These are phyloP conservation scores for Aotearoamyces nothofagi DNA, from an alignment of 2,329 filamentous ascomycete species.

Conservation along the genomic window DNA sequence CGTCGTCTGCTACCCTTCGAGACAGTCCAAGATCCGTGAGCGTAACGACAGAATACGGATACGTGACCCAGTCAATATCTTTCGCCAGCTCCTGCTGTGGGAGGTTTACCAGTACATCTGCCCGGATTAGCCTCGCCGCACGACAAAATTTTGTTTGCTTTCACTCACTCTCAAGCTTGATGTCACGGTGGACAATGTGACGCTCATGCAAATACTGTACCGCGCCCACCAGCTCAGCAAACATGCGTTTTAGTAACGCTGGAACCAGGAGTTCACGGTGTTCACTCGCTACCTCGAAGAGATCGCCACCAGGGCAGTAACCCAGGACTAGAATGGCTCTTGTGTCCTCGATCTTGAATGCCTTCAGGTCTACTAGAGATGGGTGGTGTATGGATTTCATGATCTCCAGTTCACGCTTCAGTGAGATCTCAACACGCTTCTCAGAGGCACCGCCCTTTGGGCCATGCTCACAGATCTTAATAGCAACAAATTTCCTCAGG, in stretches of 20 bases:
- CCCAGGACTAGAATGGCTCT: conserved; percentile 75
- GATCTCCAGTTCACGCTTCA: conserved; percentile 91
- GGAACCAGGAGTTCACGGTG: conserved; percentile 54
- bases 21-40: conserved; percentile 87
- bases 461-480: conserved; percentile 92
- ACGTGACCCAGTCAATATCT: conserved; percentile 51
- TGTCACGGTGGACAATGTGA: conserved; percentile 87
- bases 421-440: conserved; percentile 79
- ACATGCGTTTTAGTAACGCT: conserved; percentile 64
- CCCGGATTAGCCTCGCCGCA: conserved; percentile 4
- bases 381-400: conserved; percentile 80
- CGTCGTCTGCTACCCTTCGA: conserved; percentile 68
- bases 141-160: background rate
- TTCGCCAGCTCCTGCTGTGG: conserved; percentile 51
- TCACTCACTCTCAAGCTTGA: conserved; percentile 87
- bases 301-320: conserved; percentile 85
- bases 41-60: conserved; percentile 73
- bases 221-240: conserved; percentile 75
- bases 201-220: conserved; percentile 73
- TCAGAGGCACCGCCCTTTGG: conserved; percentile 88
- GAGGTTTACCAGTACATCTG: conserved; percentile 86
- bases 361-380: conserved; percentile 79
- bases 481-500: conserved; percentile 73
- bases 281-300: conserved; percentile 80
- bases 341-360: conserved; percentile 73